These are phyloP conservation scores for Malassezia sp. DNA, from an alignment of 1,284 basidiomycete genomes.

Conservation along the genomic window DNA sequence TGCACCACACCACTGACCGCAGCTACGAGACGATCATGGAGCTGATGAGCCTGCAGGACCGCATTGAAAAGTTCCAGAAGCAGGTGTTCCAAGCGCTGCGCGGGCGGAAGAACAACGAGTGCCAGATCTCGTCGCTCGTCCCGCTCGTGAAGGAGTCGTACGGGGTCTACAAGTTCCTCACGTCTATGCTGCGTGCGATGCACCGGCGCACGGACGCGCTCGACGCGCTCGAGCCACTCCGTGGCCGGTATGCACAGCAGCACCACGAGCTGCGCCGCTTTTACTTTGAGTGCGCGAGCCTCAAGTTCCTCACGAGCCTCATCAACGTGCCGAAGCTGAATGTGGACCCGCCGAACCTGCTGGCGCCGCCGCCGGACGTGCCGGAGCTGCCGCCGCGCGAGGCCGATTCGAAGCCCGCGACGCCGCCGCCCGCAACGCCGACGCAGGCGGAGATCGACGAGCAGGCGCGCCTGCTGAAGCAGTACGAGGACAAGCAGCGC, in stretches of 20 bases:
- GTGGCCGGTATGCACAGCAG: constrained; percentile 42
- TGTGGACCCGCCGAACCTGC: constrained; percentile 44
- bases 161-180: constrained; percentile 47
- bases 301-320: constrained; percentile 44
- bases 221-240: constrained; percentile 43
- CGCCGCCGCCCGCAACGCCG: constrained; percentile 28
- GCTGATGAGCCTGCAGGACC: constrained; percentile 46
- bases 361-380: constrained; percentile 41
- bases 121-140: constrained; percentile 44
- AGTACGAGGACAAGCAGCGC: constrained; percentile 91
- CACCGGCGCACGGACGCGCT: constrained; percentile 43
- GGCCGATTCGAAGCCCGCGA: constrained; percentile 18
- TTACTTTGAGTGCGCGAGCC: constrained; percentile 46
- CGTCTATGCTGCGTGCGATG: constrained; percentile 47
- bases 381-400: constrained; percentile 31
- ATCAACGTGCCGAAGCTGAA: constrained; percentile 47
- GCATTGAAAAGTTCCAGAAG: constrained; percentile 46
- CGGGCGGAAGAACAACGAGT: constrained; percentile 41
- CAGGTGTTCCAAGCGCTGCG: constrained; percentile 44
- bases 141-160: constrained; percentile 46
- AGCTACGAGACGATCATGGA: constrained; percentile 47
- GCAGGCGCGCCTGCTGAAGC: constrained; percentile 85
- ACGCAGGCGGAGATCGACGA: constrained; percentile 63
- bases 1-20: no score
- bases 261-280: constrained; percentile 43